phyloP scores from a whole-genome alignment of 2,329 filamentous ascomycete genomes.

The Hyphodiscus sp. region DNA sequence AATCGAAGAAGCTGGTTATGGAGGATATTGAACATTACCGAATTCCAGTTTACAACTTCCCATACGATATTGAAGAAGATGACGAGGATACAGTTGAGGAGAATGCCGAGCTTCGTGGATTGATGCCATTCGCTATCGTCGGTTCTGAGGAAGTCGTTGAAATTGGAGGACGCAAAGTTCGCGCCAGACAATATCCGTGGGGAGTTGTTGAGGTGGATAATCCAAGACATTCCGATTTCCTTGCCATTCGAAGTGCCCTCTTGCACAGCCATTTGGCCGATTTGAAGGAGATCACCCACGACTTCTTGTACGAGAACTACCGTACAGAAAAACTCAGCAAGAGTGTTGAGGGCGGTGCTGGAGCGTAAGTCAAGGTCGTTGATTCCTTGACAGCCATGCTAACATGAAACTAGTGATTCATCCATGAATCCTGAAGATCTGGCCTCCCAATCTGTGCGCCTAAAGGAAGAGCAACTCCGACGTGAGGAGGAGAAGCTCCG shows the following conservation, averaged over 20 bases:
- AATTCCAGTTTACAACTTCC: constrained; percentile 99
- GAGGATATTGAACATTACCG: constrained; percentile 99
- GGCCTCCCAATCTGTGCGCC: constrained; percentile 90
- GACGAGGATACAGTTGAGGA: constrained; percentile 99
- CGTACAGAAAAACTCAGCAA: constrained; percentile 99
- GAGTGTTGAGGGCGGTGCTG: constrained; percentile 87
- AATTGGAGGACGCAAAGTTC: constrained; percentile 84
- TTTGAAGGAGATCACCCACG: constrained; percentile 98
- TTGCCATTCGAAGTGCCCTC: constrained; percentile 92
- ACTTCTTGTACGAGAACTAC: constrained; percentile 99
- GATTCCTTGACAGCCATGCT: constrained; percentile 28
- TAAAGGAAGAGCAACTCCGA: constrained; percentile 99
- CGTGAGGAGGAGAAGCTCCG: constrained; percentile 99
- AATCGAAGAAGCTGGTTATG: constrained; percentile 99
- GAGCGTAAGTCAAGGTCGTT: constrained; percentile 60
- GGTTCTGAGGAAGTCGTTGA: constrained; percentile 94
- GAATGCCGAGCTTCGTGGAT: constrained; percentile 91
- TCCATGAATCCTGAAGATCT: constrained; percentile 98
- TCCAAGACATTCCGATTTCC: constrained; percentile 96
- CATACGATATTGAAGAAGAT: constrained; percentile 98
- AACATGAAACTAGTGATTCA: constrained; percentile 51
- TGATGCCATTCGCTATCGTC: constrained; percentile 99
- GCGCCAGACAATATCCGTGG: constrained; percentile 97
- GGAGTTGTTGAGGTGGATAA: constrained; percentile 99
- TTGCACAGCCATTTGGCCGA: constrained; percentile 97